Evolutionary conservation across 345 rosid genomes (phyloP), one percentile per base, ranked within the genome.

Genomic region (Euphorbia pulcherrima): DNA sequence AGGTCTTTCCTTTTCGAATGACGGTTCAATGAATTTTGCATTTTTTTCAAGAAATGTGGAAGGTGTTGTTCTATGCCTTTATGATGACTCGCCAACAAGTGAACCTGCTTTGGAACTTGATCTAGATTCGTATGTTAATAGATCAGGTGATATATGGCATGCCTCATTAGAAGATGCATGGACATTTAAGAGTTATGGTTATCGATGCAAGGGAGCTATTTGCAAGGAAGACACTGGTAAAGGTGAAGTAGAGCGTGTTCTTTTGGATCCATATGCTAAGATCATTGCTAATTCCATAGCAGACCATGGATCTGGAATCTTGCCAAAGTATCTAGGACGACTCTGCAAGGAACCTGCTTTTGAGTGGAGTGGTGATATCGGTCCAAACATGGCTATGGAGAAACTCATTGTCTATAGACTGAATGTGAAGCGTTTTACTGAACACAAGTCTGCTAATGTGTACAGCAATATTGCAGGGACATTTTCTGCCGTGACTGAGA

Each of bases 131-230:
- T 83, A 83, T 68, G 90, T 89, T 56, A 85, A 94, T 77, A 85
- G 89, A 75, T 77, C 95, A 23, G 96, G 99, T 74, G 92, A 91
- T 75, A 74, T 84, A 39, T 89, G 99, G 95, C 99, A 89, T 80
- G 92, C 88, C 44, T 84, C 87, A 1, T 10, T 89, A 35, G 92
- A 84, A 30, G 77, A 73, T 18, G 40, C 88, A 3, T 74, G 82
- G 84, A 80, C 55, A 44, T 89, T 79, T 65, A 73, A 67, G 47
- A 83, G 87, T 75, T 88, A 91, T 65, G 87, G 90, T 48, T 94
- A 82, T 77, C 81, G 72, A 50, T 85, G 89, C 83, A 83, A 79
- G 78, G 80, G 77, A 50, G 18, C 47, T 61, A n/a, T 27, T 71
- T 72, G 48, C 51, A 69, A 35, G 35, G 86, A 75, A 73, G 79